Conservation (phyloP, 179 eudicot species). For the Beta macrorhiza region DNA sequence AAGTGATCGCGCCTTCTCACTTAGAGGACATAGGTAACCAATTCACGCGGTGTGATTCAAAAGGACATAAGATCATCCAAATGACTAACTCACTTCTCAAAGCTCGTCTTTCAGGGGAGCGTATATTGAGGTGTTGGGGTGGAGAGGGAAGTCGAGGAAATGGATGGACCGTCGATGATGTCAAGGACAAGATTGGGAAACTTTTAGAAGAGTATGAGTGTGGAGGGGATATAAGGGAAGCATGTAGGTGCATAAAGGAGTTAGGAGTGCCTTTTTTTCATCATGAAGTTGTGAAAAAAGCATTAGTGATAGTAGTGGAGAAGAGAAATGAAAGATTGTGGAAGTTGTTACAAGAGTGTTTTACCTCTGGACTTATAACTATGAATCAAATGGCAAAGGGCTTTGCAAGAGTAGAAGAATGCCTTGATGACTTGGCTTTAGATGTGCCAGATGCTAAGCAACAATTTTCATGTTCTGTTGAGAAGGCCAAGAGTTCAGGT, state of each 20-base stretch:
- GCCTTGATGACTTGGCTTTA: conserved; percentile 69
- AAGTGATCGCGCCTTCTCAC: conserved; percentile 71
- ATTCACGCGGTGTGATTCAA: conserved; percentile 40
- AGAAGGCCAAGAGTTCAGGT: conserved; percentile 49
- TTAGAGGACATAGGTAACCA: conserved; percentile 59
- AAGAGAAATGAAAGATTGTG: conserved; percentile 67
- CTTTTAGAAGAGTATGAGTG: conserved; percentile 77
- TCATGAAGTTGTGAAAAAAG: conserved; percentile 84
- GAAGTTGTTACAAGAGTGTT: conserved; percentile 57
- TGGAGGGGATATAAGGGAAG: conserved; percentile 75
- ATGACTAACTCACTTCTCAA: conserved; percentile 66
- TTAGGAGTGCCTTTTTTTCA: conserved; percentile 83
- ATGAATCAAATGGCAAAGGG: conserved; percentile 81
- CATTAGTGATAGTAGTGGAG: conserved; percentile 58
- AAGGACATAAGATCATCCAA: conserved; percentile 57
- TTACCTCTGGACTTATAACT: conserved; percentile 62
- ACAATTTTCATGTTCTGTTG: conserved; percentile 47
- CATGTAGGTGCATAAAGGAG: conserved; percentile 79
- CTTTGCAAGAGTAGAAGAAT: conserved; percentile 65
- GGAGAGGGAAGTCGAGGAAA: conserved; percentile 63
- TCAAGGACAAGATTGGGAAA: conserved; percentile 66
- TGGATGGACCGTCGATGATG: conserved; percentile 76
- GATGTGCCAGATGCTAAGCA: conserved; percentile 78
- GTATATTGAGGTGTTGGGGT: conserved; percentile 90
- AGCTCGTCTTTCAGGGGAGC: conserved; percentile 77